A percentile compares a stretch with the other conserved stretches of the same genome.
Conservation (phyloP, 2,329 filamentous ascomycete species). For the Cladosporium sp. region DNA sequence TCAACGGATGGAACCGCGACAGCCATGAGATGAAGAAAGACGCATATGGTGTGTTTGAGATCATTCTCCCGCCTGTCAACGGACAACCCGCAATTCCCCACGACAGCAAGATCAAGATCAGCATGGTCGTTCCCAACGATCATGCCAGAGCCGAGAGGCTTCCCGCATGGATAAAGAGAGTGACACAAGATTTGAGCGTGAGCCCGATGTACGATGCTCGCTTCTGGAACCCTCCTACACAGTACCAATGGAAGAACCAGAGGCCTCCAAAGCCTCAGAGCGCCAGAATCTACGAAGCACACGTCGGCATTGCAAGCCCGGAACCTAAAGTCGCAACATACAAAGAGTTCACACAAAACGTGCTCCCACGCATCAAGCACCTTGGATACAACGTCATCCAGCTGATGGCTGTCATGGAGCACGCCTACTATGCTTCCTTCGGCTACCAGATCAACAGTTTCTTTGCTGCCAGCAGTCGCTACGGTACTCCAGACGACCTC, state of each 20-base stretch:
- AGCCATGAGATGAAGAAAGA: slow-evolving; percentile 86
- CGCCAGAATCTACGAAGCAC: slow-evolving; percentile 95
- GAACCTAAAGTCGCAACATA: slow-evolving; percentile 87
- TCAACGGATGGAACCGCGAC: slow-evolving; percentile 85
- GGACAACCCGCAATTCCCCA: slow-evolving; percentile 79
- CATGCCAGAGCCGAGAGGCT: slow-evolving; percentile 76
- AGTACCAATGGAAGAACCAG: slow-evolving; percentile 78
- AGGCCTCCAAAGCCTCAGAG: slow-evolving; percentile 80
- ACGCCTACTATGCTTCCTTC: slow-evolving; percentile 98
- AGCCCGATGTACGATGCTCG: slow-evolving; percentile 91
- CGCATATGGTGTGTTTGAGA: slow-evolving; percentile 80
- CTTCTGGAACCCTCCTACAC: slow-evolving; percentile 94
- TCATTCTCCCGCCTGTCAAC: slow-evolving; percentile 69
- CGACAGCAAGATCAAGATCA: slow-evolving; percentile 92
- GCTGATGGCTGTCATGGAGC: slow-evolving; percentile 98
- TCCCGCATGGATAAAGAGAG: slow-evolving; percentile 95
- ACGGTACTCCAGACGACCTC: slow-evolving; percentile 87
- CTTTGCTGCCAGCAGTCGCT: slow-evolving; percentile 94
- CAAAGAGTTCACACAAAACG: slow-evolving; percentile 92
- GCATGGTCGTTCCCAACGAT: slow-evolving; percentile 72
- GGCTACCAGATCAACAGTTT: slow-evolving; percentile 99
- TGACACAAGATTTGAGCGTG: slow-evolving; percentile 85
- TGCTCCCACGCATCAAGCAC: slow-evolving; percentile 83
- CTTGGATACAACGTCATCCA: slow-evolving; percentile 97
- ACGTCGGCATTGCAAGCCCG: slow-evolving; percentile 92